phyloP scores from a whole-genome alignment of 1,284 basidiomycete genomes.

The Rhizoctonia solani region DNA sequence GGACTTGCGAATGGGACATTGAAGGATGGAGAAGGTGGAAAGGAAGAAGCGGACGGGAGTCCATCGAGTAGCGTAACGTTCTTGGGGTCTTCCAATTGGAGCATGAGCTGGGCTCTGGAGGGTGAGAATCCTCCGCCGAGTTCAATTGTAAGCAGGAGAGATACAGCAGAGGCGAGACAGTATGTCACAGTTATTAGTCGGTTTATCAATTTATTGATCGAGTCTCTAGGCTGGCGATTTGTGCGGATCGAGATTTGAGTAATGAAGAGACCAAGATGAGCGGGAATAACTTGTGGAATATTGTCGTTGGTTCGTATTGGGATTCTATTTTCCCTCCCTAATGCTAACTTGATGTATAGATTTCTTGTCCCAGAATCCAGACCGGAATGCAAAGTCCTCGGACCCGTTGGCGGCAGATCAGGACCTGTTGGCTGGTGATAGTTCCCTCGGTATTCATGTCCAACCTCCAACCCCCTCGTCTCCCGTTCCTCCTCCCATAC shows the following conservation, averaged over 20 bases:
- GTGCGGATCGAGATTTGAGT: constrained; percentile 65
- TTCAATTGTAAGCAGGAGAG: constrained; percentile 76
- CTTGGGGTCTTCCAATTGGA: constrained; percentile 51
- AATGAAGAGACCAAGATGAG: constrained; percentile 55
- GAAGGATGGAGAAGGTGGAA: not conserved
- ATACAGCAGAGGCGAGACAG: constrained; percentile 72
- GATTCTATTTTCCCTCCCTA: not conserved
- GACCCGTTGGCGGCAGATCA: constrained; percentile 2
- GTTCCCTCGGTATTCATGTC: constrained; percentile 9
- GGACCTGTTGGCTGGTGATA: not conserved
- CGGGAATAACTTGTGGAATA: constrained; percentile 71
- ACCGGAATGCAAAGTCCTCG: constrained; percentile 15
- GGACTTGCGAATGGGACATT: not conserved
- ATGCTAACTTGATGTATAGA: not conserved
- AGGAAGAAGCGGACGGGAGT: constrained; percentile 44
- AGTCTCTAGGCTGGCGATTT: constrained; percentile 42
- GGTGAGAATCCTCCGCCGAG: constrained; percentile 77
- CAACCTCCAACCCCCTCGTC: constrained; percentile 15
- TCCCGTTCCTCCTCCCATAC: not conserved
- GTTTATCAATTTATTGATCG: not conserved
- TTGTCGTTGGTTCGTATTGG: constrained; percentile 49
- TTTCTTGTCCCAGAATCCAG: constrained; percentile 23
- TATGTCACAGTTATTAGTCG: constrained; percentile 52
- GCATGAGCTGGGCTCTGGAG: constrained; percentile 77
- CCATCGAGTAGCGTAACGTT: constrained; percentile 57